phyloP scores from a whole-genome alignment of 169 alveolate genomes.

The Eimeria praecox region DNA sequence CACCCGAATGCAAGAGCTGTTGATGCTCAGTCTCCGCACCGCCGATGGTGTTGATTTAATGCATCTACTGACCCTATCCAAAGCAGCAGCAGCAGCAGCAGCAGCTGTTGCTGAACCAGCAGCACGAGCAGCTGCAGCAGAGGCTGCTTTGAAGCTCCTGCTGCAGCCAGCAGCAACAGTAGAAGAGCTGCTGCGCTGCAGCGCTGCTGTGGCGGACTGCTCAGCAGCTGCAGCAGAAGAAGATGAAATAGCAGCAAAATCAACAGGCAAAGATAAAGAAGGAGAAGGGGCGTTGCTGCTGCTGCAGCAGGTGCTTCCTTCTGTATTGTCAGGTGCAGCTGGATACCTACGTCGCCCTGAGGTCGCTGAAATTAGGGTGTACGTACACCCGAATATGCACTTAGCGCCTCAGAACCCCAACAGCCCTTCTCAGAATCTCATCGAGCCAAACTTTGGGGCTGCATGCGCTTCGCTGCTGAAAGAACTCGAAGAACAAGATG shows the following conservation, averaged over 20 bases:
- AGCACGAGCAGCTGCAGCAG: constrained; percentile 12
- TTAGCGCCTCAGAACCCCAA: not conserved
- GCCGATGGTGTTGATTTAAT: constrained; percentile 43
- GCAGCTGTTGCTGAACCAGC: not conserved
- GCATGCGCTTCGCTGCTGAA: not conserved
- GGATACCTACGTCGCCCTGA: constrained; percentile 42
- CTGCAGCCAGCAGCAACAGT: constrained; percentile 44
- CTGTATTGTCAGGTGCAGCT: constrained; percentile 45
- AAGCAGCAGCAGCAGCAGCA: constrained; percentile 65
- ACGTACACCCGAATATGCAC: not conserved
- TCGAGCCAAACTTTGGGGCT: not conserved
- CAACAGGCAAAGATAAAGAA: not conserved
- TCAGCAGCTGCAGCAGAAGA: constrained; percentile 6
- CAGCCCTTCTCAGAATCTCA: not conserved
- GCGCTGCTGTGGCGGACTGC: constrained; percentile 4
- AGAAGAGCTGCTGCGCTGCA: constrained; percentile 66
- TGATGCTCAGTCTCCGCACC: constrained; percentile 63
- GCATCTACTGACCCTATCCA: constrained; percentile 40
- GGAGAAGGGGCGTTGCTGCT: not conserved
- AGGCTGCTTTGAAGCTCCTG: not conserved
- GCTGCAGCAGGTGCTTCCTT: constrained; percentile 70
- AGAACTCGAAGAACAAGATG: not conserved
- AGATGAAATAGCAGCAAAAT: not conserved
- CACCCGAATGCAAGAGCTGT: constrained; percentile 66
- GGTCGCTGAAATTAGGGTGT: constrained; percentile 50